A percentile compares a stretch with the other conserved stretches of the same genome.
Evolutionary conservation across 2,329 filamentous ascomycete genomes (phyloP).

Genomic region (Coniochaeta prunicola): DNA sequence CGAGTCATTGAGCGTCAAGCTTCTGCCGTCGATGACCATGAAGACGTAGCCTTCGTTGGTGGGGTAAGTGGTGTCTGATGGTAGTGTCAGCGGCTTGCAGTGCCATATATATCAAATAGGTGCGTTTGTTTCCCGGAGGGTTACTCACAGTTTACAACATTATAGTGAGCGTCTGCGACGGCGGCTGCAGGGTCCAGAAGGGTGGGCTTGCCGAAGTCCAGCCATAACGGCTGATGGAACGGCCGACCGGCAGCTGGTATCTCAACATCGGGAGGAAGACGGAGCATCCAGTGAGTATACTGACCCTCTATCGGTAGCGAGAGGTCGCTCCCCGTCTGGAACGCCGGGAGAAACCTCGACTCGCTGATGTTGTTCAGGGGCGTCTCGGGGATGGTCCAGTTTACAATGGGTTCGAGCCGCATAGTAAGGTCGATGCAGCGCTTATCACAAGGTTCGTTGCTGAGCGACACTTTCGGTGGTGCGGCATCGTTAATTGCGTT

Average conservation of each 20-base stretch:
- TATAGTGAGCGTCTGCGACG: not conserved
- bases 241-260: not conserved
- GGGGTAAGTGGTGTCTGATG: not conserved
- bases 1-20: not conserved
- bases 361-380: constrained; percentile 8
- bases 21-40: constrained; percentile 8
- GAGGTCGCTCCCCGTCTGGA: not conserved
- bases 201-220: constrained; percentile 7
- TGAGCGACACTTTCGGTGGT: not conserved
- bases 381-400: constrained; percentile 7
- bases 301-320: not conserved
- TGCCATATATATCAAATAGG: not conserved
- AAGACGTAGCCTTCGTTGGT: constrained; percentile 4
- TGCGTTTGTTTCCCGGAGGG: not conserved
- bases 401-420: constrained; percentile 6
- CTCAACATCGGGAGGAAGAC: constrained; percentile 3
- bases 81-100: not conserved
- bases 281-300: constrained; percentile 4
- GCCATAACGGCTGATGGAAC: constrained; percentile 6
- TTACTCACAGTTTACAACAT: constrained; percentile 4
- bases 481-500: constrained; percentile 6
- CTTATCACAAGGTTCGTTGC: not conserved
- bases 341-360: constrained; percentile 1
- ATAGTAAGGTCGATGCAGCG: not conserved
- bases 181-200: constrained; percentile 3